Base-by-base conservation (phyloP, 1,284 basidiomycete species). In the Malassezia vespertilionis region DNA sequence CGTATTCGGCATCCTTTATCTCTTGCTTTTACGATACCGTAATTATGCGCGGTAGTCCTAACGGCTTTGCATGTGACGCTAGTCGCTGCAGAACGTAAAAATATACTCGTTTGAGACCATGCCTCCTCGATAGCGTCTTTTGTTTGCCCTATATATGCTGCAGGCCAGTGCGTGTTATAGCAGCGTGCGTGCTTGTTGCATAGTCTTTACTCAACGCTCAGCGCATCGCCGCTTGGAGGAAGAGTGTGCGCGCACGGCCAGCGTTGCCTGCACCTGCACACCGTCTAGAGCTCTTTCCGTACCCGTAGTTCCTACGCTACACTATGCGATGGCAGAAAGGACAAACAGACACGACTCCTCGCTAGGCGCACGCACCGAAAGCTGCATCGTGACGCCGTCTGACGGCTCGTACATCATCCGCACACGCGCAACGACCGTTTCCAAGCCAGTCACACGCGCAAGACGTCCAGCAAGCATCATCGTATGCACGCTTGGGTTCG, bases 341-440 rank as follows among this genome's bases (percentile, higher is more conserved):
- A 97, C 83, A 47, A 99, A 78, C 61, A 82, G 78, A 63, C 85
- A 87, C 20, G 82, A 85, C 55, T 80, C 80, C 67, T 86, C 81
- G 72, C 82, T 82, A 71, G 97, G 89, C 41, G 88, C 88, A 39
- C 91, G 80, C n/a, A 93, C 89, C 15, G 79, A 78, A 41, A 99
- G 75, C 75, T 97, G 91, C 57, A 99, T 76, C 32, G 88, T 93
- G n/a, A 99, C 93, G 12, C 93, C 93, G 56, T 84, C 78, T 7
- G 83, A 86, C 48, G 81, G 76, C 39, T 85, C 82, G 74, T 81
- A 95, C 17, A 90, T 95, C 93, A 97, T 99, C 55, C 91, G 79
- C 74, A 84, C 86, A 52, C 89, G 80, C 26, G 83, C 88, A 49
- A 99, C 78, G 24, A 95, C 85, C 27, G 87, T 88, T 39, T 87